A percentile compares a stretch with the other conserved stretches of the same genome.
phyloP scores from a whole-genome alignment of 805 yeast genomes.

The Saccharomyces eubayanus region DNA sequence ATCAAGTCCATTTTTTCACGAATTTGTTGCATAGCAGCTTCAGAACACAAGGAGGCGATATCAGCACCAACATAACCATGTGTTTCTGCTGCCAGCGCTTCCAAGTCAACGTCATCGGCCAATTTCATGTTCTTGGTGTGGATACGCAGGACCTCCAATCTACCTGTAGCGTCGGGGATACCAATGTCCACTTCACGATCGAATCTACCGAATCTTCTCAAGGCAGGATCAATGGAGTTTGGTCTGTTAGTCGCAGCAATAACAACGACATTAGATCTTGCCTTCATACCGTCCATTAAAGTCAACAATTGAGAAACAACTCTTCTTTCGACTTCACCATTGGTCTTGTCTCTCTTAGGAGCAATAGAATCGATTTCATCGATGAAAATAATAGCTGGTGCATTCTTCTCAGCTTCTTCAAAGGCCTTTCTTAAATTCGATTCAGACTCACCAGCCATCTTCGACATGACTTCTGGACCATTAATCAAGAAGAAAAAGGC shows the following conservation, averaged over 20 bases:
- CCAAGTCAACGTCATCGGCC: conserved; percentile 90
- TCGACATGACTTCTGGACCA: conserved; percentile 99
- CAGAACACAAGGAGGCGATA: conserved; percentile 97
- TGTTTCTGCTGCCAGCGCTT: conserved; percentile 91
- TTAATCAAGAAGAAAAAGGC: conserved; percentile 96
- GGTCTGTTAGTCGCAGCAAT: conserved; percentile 93
- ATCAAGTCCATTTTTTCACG: conserved; percentile 98
- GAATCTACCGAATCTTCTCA: conserved; percentile 81
- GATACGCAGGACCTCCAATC: conserved; percentile 91
- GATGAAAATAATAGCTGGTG: conserved; percentile 94
- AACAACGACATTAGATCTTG: conserved; percentile 95
- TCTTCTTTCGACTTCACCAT: conserved; percentile 99
- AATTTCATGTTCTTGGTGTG: conserved; percentile 98
- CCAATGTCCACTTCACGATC: conserved; percentile 89
- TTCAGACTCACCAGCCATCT: conserved; percentile 99
- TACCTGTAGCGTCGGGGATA: conserved; percentile 97
- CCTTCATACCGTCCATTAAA: conserved; percentile 99
- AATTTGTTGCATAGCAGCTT: conserved; percentile 99
- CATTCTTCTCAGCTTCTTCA: conserved; percentile 98
- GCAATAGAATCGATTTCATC: conserved; percentile 99
- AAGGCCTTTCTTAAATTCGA: conserved; percentile 94
- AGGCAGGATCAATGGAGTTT: conserved; percentile 67
- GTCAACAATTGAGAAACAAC: conserved; percentile 96
- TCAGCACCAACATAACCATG: conserved; percentile 99
- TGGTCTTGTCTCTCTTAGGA: conserved; percentile 99